Conservation (phyloP, 805 yeast genomes). For the Tetrapisispora arboricola region DNA sequence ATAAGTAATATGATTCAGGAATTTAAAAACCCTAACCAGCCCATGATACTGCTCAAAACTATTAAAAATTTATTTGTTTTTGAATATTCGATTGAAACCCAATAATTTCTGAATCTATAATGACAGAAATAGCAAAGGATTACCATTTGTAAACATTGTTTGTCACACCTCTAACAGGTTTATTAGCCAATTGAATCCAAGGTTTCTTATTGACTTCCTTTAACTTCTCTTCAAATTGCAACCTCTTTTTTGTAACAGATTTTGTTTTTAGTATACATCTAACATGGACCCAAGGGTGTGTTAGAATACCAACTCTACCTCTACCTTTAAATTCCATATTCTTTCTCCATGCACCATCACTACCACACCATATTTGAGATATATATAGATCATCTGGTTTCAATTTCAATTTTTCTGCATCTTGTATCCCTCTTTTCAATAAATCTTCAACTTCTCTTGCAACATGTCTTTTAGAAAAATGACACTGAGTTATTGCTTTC, state of each 20-base stretch:
- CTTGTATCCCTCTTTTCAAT: conserved; percentile 60
- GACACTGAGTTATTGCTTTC: conserved; percentile 84
- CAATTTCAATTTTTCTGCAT: conserved; percentile 51
- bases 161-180: conserved; percentile 38
- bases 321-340: conserved; percentile 80
- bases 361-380: conserved; percentile 82
- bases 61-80: no score
- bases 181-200: conserved; percentile 36
- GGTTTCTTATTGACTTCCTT: conserved; percentile 44
- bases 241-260: conserved; percentile 46
- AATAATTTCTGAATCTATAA: no score
- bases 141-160: conserved; percentile 51
- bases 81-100: no score
- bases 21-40: no score
- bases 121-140: no score
- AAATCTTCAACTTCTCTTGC: conserved; percentile 70
- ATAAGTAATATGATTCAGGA: not conserved
- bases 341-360: conserved; percentile 67
- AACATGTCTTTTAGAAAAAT: conserved; percentile 72
- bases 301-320: conserved; percentile 75
- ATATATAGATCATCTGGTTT: conserved; percentile 56
- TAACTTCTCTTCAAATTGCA: conserved; percentile 46
- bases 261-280: conserved; percentile 64
- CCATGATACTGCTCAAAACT: no score
- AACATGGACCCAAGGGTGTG: conserved; percentile 70